Percentiles rank a stretch among this genome's conserved stretches.
Evolutionary conservation across 495 filamentous ascomycete genomes (phyloP).

Genomic region (Ascodesmis nigricans): DNA sequence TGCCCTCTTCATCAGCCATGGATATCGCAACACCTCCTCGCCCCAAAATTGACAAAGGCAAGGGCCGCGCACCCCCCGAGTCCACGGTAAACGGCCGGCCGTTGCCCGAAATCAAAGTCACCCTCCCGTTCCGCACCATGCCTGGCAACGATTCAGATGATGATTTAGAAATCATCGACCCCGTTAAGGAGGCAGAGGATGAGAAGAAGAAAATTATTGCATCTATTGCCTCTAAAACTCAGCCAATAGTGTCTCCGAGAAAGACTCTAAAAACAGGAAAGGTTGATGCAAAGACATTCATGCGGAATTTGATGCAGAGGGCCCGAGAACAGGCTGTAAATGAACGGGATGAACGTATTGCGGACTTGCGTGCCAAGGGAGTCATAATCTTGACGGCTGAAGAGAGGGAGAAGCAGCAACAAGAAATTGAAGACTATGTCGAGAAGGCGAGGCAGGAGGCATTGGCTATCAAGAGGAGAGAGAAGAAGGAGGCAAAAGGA

Average conservation of each 20-base stretch:
- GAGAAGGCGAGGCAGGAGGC: constrained; percentile 65
- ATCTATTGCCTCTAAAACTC: constrained; percentile 23
- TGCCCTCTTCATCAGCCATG: no score
- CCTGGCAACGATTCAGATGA: constrained; percentile 35
- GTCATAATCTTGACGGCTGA: constrained; percentile 67
- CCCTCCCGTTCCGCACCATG: constrained; percentile 6
- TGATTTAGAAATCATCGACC: constrained; percentile 38
- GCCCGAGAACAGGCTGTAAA: constrained; percentile 59
- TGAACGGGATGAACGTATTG: constrained; percentile 58
- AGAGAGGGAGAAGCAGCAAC: constrained; percentile 57
- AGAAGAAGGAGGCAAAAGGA: constrained; percentile 39
- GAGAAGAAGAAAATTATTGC: constrained; percentile 25
- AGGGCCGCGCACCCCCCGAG: constrained; percentile 19
- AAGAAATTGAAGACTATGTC: constrained; percentile 67
- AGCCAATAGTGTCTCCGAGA: constrained; percentile 21
- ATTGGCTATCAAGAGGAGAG: constrained; percentile 51
- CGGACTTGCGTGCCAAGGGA: constrained; percentile 53
- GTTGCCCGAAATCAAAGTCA: constrained; percentile 11
- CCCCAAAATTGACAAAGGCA: constrained; percentile 14
- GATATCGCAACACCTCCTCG: no score
- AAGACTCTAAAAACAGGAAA: constrained; percentile 4
- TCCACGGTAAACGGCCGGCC: constrained; percentile 16
- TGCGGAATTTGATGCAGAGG: constrained; percentile 39
- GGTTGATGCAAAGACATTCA: constrained; percentile 48
- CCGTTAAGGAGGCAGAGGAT: neutral